Conservation (phyloP, 768 basidiomycete species). For the Boletellus ananas region DNA sequence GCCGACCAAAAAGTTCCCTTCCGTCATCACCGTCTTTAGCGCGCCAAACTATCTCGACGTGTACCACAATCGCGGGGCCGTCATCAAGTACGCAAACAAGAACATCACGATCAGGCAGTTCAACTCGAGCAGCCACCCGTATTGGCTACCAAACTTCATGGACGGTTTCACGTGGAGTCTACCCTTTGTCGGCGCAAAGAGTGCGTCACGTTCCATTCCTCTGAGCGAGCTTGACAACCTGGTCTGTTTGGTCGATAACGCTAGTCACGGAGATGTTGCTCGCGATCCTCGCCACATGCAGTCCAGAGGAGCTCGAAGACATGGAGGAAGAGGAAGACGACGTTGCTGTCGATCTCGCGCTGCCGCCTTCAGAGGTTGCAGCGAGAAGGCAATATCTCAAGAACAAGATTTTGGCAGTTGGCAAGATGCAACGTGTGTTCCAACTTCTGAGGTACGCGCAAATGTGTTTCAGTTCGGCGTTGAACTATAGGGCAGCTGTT, state of each 20-base stretch:
- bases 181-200: constrained; percentile 97
- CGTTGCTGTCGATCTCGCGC: constrained; percentile 24
- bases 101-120: constrained; percentile 95
- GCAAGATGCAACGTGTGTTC: constrained; percentile 87
- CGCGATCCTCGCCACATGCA: constrained; percentile 90
- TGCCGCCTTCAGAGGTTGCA: constrained; percentile 41
- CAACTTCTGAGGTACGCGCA: constrained; percentile 71
- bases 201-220: constrained; percentile 44
- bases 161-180: constrained; percentile 98
- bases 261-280: constrained; percentile 97
- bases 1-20: constrained; percentile 91
- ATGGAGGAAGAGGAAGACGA: constrained; percentile 46
- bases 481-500: neutral
- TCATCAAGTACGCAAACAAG: constrained; percentile 97
- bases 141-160: constrained; percentile 98
- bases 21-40: constrained; percentile 97
- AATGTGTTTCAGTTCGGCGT: neutral
- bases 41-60: constrained; percentile 98
- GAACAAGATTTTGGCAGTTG: constrained; percentile 92
- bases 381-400: constrained; percentile 75
- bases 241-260: neutral
- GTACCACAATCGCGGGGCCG: constrained; percentile 94
- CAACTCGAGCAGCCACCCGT: constrained; percentile 75
- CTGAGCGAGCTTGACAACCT: neutral
- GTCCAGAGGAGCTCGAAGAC: constrained; percentile 84